Base-by-base conservation (phyloP, 495 filamentous ascomycete genomes). In the Trichoderma asperelloides region DNA sequence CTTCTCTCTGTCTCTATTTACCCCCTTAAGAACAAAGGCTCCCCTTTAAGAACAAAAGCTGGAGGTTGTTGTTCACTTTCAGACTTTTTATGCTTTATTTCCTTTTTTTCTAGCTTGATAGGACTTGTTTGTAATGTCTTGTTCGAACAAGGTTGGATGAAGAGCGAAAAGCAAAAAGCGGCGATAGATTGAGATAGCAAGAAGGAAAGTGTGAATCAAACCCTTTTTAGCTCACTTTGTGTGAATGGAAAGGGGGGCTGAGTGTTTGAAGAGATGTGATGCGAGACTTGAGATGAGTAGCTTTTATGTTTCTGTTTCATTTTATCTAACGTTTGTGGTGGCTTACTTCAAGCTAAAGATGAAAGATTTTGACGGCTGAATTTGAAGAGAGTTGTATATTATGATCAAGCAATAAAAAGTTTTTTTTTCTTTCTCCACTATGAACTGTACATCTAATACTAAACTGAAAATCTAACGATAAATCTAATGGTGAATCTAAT, bases 291-390 rank as follows among this genome's bases (percentile, higher is more conserved):
- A 60, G 25, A 49, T n/a, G 15, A 49, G 45, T 49, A 9, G 9
- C 55, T 16, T 55, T 39, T 57, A 57, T 47, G 7, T 57, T 43
- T 66, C n/a, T 23, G n/a, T 28, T 65, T 65, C 33, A 37, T 37
- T 8, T 37, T 8, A 37, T 37, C 33, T 3, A 8, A 8, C 33
- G 33, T 4, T 13, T 47, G 43, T 13, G 13, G 13, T n/a, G 55
- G 55, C 55, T 60, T 28, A 21, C 18, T 27, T 25, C 18, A 27
- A 27, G 49, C 49, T 55, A 16, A 60, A 30, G 55, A 60, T 27
- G 25, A n/a, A 25, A 60, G 21, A 12, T 12, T 60, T 60, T 60
- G 55, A 60, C 23, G 55, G 55, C 21, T 30, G 55, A 30, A 27
- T 30, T 30, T 28, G 55, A 60, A 30, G 55, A 60, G 55, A 37